Evolutionary conservation across 805 yeast genomes (phyloP).

Genomic region (Saccharomycopsis fermentans): DNA sequence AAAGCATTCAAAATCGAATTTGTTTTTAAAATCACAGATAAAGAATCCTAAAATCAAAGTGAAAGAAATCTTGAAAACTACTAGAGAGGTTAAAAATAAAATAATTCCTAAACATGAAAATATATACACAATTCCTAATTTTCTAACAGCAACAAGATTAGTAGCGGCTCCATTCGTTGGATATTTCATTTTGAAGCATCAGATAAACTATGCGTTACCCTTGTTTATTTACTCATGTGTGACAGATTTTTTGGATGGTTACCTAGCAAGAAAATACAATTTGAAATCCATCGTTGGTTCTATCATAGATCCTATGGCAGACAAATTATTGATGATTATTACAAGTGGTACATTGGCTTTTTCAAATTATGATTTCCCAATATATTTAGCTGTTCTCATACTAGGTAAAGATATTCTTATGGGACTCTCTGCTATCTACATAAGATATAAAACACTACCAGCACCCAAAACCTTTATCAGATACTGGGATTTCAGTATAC

Average conservation of each 20-base stretch:
- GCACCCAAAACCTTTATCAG: slow-evolving; percentile 62
- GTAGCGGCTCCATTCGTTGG: slow-evolving; percentile 79
- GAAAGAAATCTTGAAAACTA: background rate
- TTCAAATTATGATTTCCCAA: slow-evolving; percentile 59
- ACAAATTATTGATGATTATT: slow-evolving; percentile 78
- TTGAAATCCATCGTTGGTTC: slow-evolving; percentile 79
- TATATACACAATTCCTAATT: slow-evolving; percentile 76
- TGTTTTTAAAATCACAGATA: background rate
- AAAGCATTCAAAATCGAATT: background rate
- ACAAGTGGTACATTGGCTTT: slow-evolving; percentile 65
- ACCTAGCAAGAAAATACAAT: slow-evolving; percentile 71
- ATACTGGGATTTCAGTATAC: slow-evolving; percentile 70
- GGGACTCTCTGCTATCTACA: slow-evolving; percentile 59
- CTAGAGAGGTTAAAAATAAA: slow-evolving; percentile 23
- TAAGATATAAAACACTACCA: slow-evolving; percentile 65
- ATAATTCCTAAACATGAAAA: slow-evolving; percentile 39
- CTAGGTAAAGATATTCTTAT: slow-evolving; percentile 76
- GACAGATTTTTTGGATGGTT: slow-evolving; percentile 90
- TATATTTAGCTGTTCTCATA: slow-evolving; percentile 54
- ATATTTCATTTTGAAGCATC: slow-evolving; percentile 55
- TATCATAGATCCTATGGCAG: slow-evolving; percentile 91
- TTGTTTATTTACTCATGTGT: slow-evolving; percentile 77
- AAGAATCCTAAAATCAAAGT: background rate
- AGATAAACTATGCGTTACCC: slow-evolving; percentile 54
- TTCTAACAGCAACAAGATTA: slow-evolving; percentile 74